Conservation (phyloP, 768 basidiomycete species). For the Lactarius pseudohatsudake region DNA sequence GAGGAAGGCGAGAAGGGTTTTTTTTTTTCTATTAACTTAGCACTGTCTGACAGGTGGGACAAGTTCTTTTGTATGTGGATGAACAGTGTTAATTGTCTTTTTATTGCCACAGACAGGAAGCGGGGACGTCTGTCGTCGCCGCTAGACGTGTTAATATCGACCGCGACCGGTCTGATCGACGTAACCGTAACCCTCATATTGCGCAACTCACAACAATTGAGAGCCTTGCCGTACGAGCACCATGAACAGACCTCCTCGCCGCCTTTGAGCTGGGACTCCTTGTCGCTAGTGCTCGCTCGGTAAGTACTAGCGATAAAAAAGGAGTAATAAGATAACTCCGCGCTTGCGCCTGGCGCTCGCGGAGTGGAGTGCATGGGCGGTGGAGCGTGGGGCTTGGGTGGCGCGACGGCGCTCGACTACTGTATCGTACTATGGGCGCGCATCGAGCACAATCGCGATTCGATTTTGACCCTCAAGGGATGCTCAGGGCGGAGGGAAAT, state of each 20-base stretch:
- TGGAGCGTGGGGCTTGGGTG: conserved; percentile 2
- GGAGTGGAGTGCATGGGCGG: neutral
- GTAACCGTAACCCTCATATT: neutral
- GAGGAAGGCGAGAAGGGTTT: neutral
- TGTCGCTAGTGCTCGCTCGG: neutral
- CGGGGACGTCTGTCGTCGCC: neutral
- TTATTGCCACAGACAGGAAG: neutral
- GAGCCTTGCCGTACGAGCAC: no score
- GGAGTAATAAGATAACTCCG: neutral
- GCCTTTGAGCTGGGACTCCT: no score
- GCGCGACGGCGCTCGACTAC: neutral
- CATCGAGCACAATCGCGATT: neutral
- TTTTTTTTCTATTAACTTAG: neutral
- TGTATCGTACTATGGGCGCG: neutral
- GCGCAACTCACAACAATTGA: neutral
- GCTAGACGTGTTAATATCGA: neutral
- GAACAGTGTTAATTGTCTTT: neutral
- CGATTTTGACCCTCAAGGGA: neutral
- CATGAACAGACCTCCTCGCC: neutral
- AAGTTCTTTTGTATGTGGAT: no score
- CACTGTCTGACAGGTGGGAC: no score
- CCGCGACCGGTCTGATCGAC: neutral
- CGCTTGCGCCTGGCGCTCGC: neutral
- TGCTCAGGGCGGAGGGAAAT: neutral
- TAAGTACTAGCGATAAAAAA: neutral